These are phyloP conservation scores for Candida schatavii DNA, from an alignment of 805 yeast species.

Conservation along the genomic window DNA sequence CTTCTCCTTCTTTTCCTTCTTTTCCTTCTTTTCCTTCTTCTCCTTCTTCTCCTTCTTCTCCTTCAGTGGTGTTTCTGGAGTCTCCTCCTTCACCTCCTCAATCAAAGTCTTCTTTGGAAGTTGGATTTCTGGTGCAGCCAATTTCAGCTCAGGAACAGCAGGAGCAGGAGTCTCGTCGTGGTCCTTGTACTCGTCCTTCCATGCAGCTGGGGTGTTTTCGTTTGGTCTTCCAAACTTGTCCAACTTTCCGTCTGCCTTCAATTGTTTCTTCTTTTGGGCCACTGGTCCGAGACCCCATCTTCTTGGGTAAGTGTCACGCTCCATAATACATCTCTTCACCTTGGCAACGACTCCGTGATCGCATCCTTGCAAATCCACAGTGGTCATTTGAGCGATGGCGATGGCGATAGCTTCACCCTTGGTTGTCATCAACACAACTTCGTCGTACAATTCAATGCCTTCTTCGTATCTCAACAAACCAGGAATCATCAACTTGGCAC, in stretches of 20 bases:
- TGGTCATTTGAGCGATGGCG: conserved; percentile 98
- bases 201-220: conserved; percentile 88
- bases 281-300: conserved; percentile 99
- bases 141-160: conserved; percentile 53
- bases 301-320: conserved; percentile 98
- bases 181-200: conserved; percentile 84
- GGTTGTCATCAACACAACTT: conserved; percentile 96
- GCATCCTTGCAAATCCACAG: conserved; percentile 93
- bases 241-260: conserved; percentile 94
- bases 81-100: conserved; percentile 36
- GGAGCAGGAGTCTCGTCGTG: conserved; percentile 60
- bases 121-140: conserved; percentile 44
- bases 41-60: conserved; percentile 30
- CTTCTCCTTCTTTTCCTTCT: conserved; percentile 53
- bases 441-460: conserved; percentile 95
- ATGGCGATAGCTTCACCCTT: conserved; percentile 99
- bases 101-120: conserved; percentile 51
- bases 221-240: conserved; percentile 93
- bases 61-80: conserved; percentile 15
- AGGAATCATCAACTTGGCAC: conserved; percentile 98
- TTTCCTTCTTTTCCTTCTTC: conserved; percentile 47
- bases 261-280: conserved; percentile 97
- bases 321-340: conserved; percentile 99
- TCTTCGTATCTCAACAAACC: conserved; percentile 97
- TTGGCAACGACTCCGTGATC: conserved; percentile 99